Conservation (phyloP, 257 asterid species). For the Paulownia fortunei region DNA sequence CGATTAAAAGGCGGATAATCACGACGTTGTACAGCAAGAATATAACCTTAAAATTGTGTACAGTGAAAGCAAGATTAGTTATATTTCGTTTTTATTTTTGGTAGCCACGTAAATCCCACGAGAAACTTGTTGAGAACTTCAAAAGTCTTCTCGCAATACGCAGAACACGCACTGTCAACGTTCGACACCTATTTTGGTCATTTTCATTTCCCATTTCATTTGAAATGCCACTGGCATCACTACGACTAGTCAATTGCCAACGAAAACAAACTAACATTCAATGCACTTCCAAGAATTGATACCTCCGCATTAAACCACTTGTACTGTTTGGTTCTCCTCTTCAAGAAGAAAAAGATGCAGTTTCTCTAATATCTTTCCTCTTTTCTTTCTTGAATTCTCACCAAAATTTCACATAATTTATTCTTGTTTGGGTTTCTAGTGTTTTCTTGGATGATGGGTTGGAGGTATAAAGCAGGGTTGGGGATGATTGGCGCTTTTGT, state of each 20-base stretch:
- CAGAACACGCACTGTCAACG: background rate
- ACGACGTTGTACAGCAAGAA: too few relatives aligned
- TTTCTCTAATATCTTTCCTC: constrained; percentile 2
- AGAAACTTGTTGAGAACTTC: constrained; percentile 9
- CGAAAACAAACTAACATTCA: constrained; percentile 35
- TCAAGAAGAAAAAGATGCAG: background rate
- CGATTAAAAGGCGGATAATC: too few relatives aligned
- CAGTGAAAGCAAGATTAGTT: too few relatives aligned
- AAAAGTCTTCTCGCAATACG: background rate
- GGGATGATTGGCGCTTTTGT: constrained; percentile 80
- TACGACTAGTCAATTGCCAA: constrained; percentile 21
- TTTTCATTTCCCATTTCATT: background rate
- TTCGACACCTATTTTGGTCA: background rate
- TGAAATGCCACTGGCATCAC: constrained; percentile 13
- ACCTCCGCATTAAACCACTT: background rate
- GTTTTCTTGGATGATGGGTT: constrained; percentile 52
- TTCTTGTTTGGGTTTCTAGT: constrained; percentile 9
- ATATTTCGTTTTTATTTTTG: background rate
- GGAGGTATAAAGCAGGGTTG: constrained; percentile 75
- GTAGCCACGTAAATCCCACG: background rate
- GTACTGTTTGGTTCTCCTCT: background rate
- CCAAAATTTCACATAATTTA: background rate
- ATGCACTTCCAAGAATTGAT: constrained; percentile 31
- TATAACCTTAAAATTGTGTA: too few relatives aligned
- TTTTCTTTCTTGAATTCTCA: background rate